These are phyloP conservation scores for Geotrichum fermentans DNA, from an alignment of 1,139 yeast species.

Conservation along the genomic window DNA sequence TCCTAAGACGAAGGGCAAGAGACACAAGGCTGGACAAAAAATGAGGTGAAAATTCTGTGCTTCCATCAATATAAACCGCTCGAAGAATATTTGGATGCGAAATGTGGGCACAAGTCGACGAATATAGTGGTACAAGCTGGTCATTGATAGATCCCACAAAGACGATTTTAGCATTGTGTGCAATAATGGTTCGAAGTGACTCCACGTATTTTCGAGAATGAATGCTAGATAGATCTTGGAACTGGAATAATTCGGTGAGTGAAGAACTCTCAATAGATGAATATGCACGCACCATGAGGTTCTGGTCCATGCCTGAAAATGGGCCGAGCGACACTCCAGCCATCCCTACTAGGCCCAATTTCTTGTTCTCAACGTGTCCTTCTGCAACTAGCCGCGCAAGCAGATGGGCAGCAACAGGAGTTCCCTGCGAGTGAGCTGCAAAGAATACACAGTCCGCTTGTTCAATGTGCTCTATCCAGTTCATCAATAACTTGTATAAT, in stretches of 20 bases:
- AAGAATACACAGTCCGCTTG: slow-evolving; percentile 80
- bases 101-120: slow-evolving; percentile 76
- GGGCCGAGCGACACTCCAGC: slow-evolving; percentile 96
- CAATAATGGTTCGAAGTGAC: slow-evolving; percentile 58
- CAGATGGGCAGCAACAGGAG: slow-evolving; percentile 81
- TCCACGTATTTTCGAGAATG: slow-evolving; percentile 70
- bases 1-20: slow-evolving; percentile 41
- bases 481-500: slow-evolving; percentile 64
- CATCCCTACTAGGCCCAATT: slow-evolving; percentile 78
- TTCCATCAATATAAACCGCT: slow-evolving; percentile 82
- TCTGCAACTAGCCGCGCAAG: slow-evolving; percentile 65
- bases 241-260: slow-evolving; percentile 76
- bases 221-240: slow-evolving; percentile 66
- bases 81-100: slow-evolving; percentile 86
- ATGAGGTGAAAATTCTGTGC: slow-evolving; percentile 48
- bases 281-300: slow-evolving; percentile 77
- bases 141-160: slow-evolving; percentile 88
- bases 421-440: slow-evolving; percentile 94
- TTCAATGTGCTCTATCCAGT: slow-evolving; percentile 65
- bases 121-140: slow-evolving; percentile 86
- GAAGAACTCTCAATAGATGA: slow-evolving; percentile 88
- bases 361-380: slow-evolving; percentile 52
- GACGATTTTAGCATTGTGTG: slow-evolving; percentile 68
- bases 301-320: slow-evolving; percentile 81
- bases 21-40: slow-evolving; percentile 50